Base-by-base conservation (phyloP, 176 grass and related monocot genomes). In the Tillandsia leiboldiana region DNA sequence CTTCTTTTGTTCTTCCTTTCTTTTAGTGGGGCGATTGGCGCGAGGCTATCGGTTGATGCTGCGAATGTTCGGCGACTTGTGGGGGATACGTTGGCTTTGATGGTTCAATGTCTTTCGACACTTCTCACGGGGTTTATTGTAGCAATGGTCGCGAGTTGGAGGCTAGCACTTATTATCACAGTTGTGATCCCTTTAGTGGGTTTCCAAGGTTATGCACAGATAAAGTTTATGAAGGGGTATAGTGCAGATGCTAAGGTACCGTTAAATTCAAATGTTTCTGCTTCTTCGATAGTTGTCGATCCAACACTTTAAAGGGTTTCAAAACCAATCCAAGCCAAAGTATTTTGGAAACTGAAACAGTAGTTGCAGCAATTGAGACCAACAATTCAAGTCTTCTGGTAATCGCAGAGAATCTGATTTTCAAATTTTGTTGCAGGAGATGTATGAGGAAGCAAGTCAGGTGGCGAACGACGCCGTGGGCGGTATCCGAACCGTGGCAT, bases 371-470 rank as follows among this genome's bases (percentile, higher is more conserved):
- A 42, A 42, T 7, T 42, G 4, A 8, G 33, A 42, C 33, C 33
- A 42, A 42, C 3, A 42, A 42, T 42, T 7, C 33, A 42, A 33
- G 29, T 33, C 29, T 33, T 33, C 5, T 59, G 17, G 0, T 14
- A 58, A 20, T 58, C 18, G 20, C 29, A 58, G 15, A 58, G 54
- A 58, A 20, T 58, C 12, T 58, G 54, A 20, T 33, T 33, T 33
- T 33, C 29, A 33, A 42, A 9, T 5, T 59, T 9, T 14, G 54
- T 53, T 75, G 51, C 61, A 94, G 90, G 77, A 71, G 33, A 73
- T 87, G 78, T 89, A 89, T 65, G 90, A 94, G 81, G 90, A 94
- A 65, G 90, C 90, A 59, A 87, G 86, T 66, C 90, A 94, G 71
- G 83, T 94, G 49, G 90, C 90, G 70, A 94, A 78, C 20, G 90